Percentiles rank a stretch among this genome's conserved stretches.
Conservation (phyloP, 495 filamentous ascomycete species). For the Elasticomyces elasticus region DNA sequence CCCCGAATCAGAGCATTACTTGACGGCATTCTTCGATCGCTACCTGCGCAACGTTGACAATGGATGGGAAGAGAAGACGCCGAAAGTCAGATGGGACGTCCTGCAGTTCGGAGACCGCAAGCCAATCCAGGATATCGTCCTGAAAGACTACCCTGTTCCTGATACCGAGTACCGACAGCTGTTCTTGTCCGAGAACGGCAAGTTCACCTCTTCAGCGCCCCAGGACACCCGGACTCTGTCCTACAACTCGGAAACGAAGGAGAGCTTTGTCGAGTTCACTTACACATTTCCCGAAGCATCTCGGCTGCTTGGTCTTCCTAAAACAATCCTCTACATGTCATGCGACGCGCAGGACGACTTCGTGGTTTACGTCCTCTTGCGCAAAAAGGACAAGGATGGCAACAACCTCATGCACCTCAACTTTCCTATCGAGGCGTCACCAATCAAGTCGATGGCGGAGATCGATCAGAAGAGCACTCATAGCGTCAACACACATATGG, state of each 20-base stretch:
- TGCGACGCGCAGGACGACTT: conserved; percentile 33
- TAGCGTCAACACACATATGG: conserved; percentile 22
- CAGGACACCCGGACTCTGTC: conserved; percentile 2
- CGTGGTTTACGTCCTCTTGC: conserved; percentile 32
- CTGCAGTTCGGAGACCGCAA: conserved; percentile 12
- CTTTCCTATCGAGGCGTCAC: conserved; percentile 28
- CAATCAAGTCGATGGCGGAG: conserved; percentile 29
- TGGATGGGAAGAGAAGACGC: conserved; percentile 37
- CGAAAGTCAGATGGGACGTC: conserved; percentile 27
- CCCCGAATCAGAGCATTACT: conserved; percentile 23
- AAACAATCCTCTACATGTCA: conserved; percentile 35
- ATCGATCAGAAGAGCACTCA: conserved; percentile 23
- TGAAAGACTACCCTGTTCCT: conserved; percentile 27
- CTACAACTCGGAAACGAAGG: conserved; percentile 25
- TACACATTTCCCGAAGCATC: conserved; percentile 26
- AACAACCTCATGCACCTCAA: conserved; percentile 32
- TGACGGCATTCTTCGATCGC: conserved; percentile 33
- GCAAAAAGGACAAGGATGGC: conserved; percentile 33
- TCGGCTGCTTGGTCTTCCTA: conserved; percentile 31
- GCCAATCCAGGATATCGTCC: conserved; percentile 11
- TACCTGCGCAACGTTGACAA: conserved; percentile 34
- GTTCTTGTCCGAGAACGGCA: conserved; percentile 18
- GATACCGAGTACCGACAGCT: conserved; percentile 28
- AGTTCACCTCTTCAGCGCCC: neutral
- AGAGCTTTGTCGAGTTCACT: conserved; percentile 28